phyloP scores from a whole-genome alignment of 73 alveolate species.

The Durusdinium trenchii region DNA sequence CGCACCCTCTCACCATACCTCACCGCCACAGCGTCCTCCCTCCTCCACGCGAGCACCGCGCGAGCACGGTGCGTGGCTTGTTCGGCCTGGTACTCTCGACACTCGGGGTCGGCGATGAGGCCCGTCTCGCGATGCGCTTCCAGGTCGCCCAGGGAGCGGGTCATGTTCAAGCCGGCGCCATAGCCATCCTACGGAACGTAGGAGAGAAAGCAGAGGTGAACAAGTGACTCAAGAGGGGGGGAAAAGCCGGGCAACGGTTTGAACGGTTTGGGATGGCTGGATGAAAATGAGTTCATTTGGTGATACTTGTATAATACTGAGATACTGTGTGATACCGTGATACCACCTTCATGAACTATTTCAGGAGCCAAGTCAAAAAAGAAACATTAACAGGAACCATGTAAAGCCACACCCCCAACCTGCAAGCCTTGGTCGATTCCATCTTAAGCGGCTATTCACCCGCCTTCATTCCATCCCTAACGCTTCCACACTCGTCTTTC shows the following conservation, averaged over 20 bases:
- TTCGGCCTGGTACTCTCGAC: slow-evolving; percentile 31
- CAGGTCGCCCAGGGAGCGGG: slow-evolving; percentile 72
- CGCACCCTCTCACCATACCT: too few relatives aligned
- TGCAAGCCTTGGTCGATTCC: too few relatives aligned
- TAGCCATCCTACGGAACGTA: slow-evolving; percentile 17
- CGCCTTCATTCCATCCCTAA: too few relatives aligned
- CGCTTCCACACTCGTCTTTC: too few relatives aligned
- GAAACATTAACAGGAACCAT: too few relatives aligned
- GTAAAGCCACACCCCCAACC: too few relatives aligned
- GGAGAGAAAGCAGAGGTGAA: neutral
- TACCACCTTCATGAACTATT: neutral
- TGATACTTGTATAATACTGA: neutral
- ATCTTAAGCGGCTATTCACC: too few relatives aligned
- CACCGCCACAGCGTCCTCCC: too few relatives aligned
- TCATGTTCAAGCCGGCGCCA: slow-evolving; percentile 89
- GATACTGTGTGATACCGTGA: neutral
- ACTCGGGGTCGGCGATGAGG: slow-evolving; percentile 87
- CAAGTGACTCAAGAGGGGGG: neutral
- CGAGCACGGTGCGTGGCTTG: too few relatives aligned
- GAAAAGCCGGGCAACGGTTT: neutral
- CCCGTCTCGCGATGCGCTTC: slow-evolving; percentile 73
- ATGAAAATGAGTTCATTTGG: neutral
- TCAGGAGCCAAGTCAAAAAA: too few relatives aligned
- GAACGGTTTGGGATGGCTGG: neutral
- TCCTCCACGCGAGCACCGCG: too few relatives aligned